Percentiles rank a stretch among this genome's conserved stretches.
phyloP scores from a whole-genome alignment of 169 alveolate genomes.

The Plasmodium vivax region DNA sequence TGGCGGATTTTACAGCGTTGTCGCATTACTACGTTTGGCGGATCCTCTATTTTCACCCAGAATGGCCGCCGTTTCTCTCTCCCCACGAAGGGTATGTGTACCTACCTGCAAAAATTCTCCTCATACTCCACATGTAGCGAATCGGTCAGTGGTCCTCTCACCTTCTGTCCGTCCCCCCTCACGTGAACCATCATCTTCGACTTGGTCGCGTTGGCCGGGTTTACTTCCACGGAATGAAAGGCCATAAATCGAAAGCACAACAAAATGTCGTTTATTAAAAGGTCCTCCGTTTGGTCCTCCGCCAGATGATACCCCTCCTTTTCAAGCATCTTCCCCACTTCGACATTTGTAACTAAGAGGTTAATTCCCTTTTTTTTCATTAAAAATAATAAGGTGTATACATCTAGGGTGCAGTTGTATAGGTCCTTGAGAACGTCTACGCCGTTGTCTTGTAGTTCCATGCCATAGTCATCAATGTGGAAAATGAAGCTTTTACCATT shows the following conservation, averaged over 20 bases:
- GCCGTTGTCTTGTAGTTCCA: slow-evolving; percentile 39
- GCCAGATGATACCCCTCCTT: slow-evolving; percentile 9
- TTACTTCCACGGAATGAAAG: slow-evolving; percentile 15
- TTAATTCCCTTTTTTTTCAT: slow-evolving; percentile 71
- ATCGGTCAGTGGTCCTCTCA: background rate
- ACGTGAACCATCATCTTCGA: slow-evolving; percentile 4
- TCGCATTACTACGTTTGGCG: background rate
- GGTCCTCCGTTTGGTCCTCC: slow-evolving; percentile 12
- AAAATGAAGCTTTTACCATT: slow-evolving; percentile 23
- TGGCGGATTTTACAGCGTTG: background rate
- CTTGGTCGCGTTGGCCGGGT: background rate
- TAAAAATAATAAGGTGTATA: slow-evolving; percentile 39
- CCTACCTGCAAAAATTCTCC: slow-evolving; percentile 33
- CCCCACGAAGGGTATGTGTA: background rate
- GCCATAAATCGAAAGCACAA: slow-evolving; percentile 47
- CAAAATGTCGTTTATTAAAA: slow-evolving; percentile 63
- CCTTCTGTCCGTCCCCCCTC: background rate
- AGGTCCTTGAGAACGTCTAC: slow-evolving; percentile 41
- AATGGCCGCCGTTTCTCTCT: background rate
- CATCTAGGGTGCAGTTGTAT: slow-evolving; percentile 32
- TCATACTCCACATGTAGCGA: slow-evolving; percentile 44
- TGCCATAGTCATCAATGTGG: slow-evolving; percentile 54
- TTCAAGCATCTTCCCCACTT: slow-evolving; percentile 19
- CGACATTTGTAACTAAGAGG: slow-evolving; percentile 34
- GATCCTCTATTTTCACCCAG: background rate